phyloP scores from a whole-genome alignment of 2,329 filamentous ascomycete species.

The Trichoderma lentiforme region DNA sequence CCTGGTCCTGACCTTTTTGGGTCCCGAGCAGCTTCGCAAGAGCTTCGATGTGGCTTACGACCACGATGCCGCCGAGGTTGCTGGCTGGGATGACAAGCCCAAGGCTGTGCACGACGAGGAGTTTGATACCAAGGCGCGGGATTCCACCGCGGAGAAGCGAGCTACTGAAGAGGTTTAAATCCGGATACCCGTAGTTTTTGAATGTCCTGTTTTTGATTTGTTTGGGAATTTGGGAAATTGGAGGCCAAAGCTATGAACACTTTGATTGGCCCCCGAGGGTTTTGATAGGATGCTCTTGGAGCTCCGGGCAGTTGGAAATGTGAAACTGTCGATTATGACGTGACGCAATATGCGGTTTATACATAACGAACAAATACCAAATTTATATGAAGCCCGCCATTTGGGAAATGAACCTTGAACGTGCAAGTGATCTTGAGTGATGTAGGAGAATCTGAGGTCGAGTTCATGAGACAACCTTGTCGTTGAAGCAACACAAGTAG shows the following conservation, averaged over 20 bases:
- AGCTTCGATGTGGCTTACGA: slow-evolving; percentile 50
- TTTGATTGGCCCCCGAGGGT: neutral
- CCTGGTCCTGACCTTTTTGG: slow-evolving; percentile 60
- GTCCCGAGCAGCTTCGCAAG: slow-evolving; percentile 52
- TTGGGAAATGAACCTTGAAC: neutral
- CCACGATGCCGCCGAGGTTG: slow-evolving; percentile 45
- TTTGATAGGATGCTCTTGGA: neutral
- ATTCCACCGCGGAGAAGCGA: slow-evolving; percentile 7
- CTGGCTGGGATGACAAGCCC: slow-evolving; percentile 35
- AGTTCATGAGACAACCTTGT: neutral
- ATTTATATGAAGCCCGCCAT: neutral
- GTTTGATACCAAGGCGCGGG: slow-evolving; percentile 7
- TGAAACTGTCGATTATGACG: neutral
- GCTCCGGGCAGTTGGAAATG: neutral
- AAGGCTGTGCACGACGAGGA: slow-evolving; percentile 7
- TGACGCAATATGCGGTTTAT: neutral
- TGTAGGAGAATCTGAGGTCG: neutral
- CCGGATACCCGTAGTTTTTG: neutral
- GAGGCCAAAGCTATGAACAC: neutral
- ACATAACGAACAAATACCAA: neutral
- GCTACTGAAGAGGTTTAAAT: slow-evolving; percentile 12
- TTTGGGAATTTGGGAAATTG: neutral
- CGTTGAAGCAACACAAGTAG: neutral
- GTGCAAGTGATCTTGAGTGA: neutral
- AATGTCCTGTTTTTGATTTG: neutral